Percentiles rank a stretch among this genome's conserved stretches.
phyloP scores from a whole-genome alignment of 805 yeast species.

The Tetrapisispora taiwanensis region DNA sequence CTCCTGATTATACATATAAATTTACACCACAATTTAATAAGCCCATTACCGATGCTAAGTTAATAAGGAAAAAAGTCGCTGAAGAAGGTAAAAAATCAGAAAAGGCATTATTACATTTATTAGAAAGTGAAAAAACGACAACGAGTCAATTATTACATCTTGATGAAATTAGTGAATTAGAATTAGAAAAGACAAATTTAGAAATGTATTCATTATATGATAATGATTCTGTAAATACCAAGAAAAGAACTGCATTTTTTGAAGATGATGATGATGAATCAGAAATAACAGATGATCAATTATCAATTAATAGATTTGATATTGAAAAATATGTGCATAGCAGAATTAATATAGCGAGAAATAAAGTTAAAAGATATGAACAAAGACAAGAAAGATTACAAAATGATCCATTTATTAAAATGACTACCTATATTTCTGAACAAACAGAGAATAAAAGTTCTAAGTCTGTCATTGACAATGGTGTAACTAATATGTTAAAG shows the following conservation, averaged over 20 bases:
- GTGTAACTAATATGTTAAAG: slow-evolving; percentile 6
- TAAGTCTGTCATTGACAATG: slow-evolving; percentile 6
- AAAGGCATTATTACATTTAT: slow-evolving; percentile 42
- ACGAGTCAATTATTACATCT: background rate
- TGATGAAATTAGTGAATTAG: slow-evolving; percentile 6
- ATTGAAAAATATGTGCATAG: slow-evolving; percentile 47
- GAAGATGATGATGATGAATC: background rate
- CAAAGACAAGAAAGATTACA: slow-evolving; percentile 11
- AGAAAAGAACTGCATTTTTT: slow-evolving; percentile 1
- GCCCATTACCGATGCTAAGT: slow-evolving; percentile 57
- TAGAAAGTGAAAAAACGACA: slow-evolving; percentile 5
- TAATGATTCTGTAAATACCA: slow-evolving; percentile 2
- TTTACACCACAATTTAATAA: slow-evolving; percentile 61
- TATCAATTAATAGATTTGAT: slow-evolving; percentile 34
- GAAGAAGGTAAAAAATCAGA: slow-evolving; percentile 78
- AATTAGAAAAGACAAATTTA: slow-evolving; percentile 7
- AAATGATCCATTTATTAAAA: slow-evolving; percentile 23
- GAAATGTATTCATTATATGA: slow-evolving; percentile 11
- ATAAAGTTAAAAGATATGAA: slow-evolving; percentile 24
- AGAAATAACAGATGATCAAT: background rate
- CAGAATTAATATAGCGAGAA: slow-evolving; percentile 33
- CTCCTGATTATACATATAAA: slow-evolving; percentile 88
- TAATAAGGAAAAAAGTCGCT: slow-evolving; percentile 60
- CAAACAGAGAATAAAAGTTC: slow-evolving; percentile 6
- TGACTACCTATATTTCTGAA: slow-evolving; percentile 5